Base-by-base conservation (phyloP, 768 basidiomycete genomes). In the Amanita thiersii region DNA sequence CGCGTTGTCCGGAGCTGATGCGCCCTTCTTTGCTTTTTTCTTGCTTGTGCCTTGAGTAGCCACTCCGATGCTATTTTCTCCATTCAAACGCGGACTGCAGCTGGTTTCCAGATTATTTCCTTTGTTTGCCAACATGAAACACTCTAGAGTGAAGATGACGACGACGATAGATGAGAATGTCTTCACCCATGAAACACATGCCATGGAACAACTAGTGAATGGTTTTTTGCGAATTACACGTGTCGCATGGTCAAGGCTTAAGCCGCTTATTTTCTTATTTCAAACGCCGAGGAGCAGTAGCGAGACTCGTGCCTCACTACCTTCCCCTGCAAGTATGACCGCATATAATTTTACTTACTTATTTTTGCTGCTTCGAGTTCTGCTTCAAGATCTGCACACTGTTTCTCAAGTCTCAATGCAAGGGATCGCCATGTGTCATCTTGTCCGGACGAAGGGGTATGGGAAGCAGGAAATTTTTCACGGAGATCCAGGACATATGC, bases 401-500 rank as follows among this genome's bases (percentile, higher is more conserved):
- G 59, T 37, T 49, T 57, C 44, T 75, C 73, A 17, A 75, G 52
- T 17, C 55, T 50, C n/a, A 69, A 53, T 1, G 64, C 72, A 40
- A 61, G 63, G 4, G 50, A 57, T 33, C 62, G 63, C 73, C 73
- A 75, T 20, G 50, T 51, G 10, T 47, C 45, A 9, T 60, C 59
- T 14, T 46, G 21, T 30, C 43, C 48, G 35, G 52, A 46, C 21
- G 55, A 44, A 28, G 45, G 32, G 11, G 54, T 44, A 11, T 28
- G 43, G 11, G 55, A 50, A 4, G 59, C 32, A 14, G 59, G 52
- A 49, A 73, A 70, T 21, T 44, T 52, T 4, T 56, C 48, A 25
- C 55, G 59, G 24, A 77, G 53, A 47, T 71, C 64, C 9, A 69
- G 57, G 17, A 69, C 58, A 53, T 70, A 73, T 35, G 68, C 75